Evolutionary conservation across 768 basidiomycete species (phyloP), one percentile per base, ranked within the genome.

Genomic region (Daedaleopsis nitida): DNA sequence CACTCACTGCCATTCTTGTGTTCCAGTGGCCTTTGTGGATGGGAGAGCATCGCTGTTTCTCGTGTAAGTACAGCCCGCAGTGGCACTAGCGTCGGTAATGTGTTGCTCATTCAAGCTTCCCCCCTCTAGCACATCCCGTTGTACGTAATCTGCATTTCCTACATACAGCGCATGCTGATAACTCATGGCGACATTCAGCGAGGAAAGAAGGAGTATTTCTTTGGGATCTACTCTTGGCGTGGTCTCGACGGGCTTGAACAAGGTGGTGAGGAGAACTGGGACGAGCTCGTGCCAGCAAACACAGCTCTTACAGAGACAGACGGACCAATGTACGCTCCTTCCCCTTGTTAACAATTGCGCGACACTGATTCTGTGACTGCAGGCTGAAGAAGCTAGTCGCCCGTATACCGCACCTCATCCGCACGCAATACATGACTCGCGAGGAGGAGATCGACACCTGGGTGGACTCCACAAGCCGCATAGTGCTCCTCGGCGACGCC

Each of bases 401-500:
- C 5, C 58, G 69, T 1, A 60, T 73, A 2, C 73, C 76, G 0
- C 58, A 69, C 11, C 78, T 79, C 47, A 65, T 80, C 12, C 75
- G 76, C 0, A 71, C 83, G 0, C 72, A 27, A 24, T 70, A 78
- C 12, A 73, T 79, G 61, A 56, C 61, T 21, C 68, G 67, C 1
- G 60, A 54, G 9, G 64, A 70, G 4, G 72, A 76, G 11, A 66
- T 83, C 21, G 81, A 85, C 24, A 77, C 74, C 51, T 78, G 83
- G 72, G 80, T 82, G 7, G 83, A 85, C 65, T 75, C 79, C 14
- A 69, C 71, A n/a, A 81, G 80, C 10, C 75, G 77, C 52, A 72
- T 83, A 21, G 77, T 83, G 14, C 71, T 87, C 16, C 76, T 86
- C n/a, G 87, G 86, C 52, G 84, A 86, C 58, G 84, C 85, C 1